Conservation (phyloP, 73 alveolate species). For the Durusdinium trenchii region DNA sequence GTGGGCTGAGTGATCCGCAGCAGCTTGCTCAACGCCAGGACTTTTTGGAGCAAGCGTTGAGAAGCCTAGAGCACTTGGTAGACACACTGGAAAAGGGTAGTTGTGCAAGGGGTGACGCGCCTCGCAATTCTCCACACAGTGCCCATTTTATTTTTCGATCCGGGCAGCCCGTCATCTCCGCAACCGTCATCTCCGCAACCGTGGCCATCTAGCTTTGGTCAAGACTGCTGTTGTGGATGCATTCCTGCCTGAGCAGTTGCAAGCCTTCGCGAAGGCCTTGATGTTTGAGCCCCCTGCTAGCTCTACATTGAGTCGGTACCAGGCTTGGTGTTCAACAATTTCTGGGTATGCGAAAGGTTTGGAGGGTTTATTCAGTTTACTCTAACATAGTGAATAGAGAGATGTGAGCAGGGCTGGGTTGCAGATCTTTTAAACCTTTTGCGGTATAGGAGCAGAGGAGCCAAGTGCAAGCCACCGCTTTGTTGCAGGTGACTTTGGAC, state of each 20-base stretch:
- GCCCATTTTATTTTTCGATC: neutral
- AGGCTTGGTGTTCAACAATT: neutral
- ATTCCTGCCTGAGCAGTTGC: neutral
- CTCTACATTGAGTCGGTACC: neutral
- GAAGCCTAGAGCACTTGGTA: neutral
- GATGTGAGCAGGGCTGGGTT: neutral
- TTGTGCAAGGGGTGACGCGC: neutral
- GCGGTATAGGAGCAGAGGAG: neutral
- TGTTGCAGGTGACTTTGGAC: neutral
- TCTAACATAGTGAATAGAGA: neutral
- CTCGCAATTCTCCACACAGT: neutral
- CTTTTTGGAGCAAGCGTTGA: neutral
- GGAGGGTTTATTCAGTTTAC: neutral
- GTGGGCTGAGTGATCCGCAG: neutral
- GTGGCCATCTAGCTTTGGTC: neutral
- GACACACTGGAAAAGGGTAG: neutral
- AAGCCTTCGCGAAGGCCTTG: neutral
- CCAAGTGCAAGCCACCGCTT: neutral
- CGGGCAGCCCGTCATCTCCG: neutral
- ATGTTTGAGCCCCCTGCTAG: neutral
- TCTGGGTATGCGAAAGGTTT: neutral
- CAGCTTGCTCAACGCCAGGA: neutral
- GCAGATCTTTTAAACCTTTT: neutral
- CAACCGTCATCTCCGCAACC: neutral
- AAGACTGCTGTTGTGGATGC: neutral